A percentile compares a stretch with the other conserved stretches of the same genome.
phyloP scores from a whole-genome alignment of 1,139 yeast species.

The Yamadazyma pseudoaaseri region DNA sequence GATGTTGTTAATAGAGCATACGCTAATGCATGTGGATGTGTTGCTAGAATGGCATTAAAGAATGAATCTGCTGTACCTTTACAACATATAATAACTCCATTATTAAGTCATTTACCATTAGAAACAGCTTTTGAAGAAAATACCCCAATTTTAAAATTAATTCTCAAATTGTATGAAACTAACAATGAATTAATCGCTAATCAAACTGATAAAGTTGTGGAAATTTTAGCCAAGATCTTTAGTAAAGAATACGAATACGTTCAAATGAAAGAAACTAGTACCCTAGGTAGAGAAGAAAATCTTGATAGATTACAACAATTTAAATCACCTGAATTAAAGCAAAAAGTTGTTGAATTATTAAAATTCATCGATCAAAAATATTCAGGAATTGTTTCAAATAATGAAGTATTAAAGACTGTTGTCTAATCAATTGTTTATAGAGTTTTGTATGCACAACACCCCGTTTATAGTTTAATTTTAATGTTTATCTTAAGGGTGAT shows the following conservation, averaged over 20 bases:
- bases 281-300: constrained; percentile 82
- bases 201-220: constrained; percentile 65
- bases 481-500: not conserved
- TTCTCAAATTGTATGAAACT: constrained; percentile 67
- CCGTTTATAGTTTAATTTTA: not conserved
- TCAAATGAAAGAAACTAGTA: constrained; percentile 66
- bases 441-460: no score
- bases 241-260: constrained; percentile 69
- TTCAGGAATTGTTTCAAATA: constrained; percentile 59
- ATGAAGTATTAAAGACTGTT: constrained; percentile 53
- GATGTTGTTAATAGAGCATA: constrained; percentile 82
- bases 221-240: constrained; percentile 69
- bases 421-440: constrained; percentile 20
- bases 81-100: constrained; percentile 73
- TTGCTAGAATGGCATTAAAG: constrained; percentile 83
- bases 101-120: constrained; percentile 80
- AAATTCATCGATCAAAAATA: constrained; percentile 68
- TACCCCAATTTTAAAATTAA: constrained; percentile 80
- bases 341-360: constrained; percentile 65
- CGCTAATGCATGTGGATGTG: constrained; percentile 97
- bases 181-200: constrained; percentile 56
- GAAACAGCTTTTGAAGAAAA: constrained; percentile 91
- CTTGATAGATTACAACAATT: constrained; percentile 78
- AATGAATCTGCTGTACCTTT: constrained; percentile 75
- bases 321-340: constrained; percentile 62